Conservation (phyloP, 1,139 yeast genomes). For the Debaryomyces psychrophilus region DNA sequence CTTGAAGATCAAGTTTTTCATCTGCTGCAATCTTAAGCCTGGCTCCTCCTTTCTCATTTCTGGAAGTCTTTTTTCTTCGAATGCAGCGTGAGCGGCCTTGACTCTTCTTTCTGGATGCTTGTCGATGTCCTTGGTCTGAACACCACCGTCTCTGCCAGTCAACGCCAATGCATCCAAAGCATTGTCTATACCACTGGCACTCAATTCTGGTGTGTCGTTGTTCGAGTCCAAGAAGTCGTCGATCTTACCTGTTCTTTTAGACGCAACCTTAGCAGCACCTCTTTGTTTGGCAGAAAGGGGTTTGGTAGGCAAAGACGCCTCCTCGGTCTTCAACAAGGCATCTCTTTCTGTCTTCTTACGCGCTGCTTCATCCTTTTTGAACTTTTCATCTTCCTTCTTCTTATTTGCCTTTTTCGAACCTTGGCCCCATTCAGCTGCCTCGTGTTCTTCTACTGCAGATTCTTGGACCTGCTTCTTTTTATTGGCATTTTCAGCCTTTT, state of each 20-base stretch:
- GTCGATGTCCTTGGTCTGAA: conserved; percentile 66
- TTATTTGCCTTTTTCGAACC: conserved; percentile 73
- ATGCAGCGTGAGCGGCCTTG: conserved; percentile 78
- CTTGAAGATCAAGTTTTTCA: conserved; percentile 72
- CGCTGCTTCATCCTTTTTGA: conserved; percentile 65
- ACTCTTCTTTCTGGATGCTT: conserved; percentile 89
- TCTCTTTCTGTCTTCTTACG: conserved; percentile 69
- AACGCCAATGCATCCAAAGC: conserved; percentile 79
- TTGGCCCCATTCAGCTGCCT: conserved; percentile 68
- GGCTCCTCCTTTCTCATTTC: conserved; percentile 76
- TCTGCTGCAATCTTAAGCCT: conserved; percentile 78
- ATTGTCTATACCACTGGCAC: conserved; percentile 75
- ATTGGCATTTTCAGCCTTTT: conserved; percentile 68
- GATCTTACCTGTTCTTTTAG: conserved; percentile 63
- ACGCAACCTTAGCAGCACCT: conserved; percentile 73
- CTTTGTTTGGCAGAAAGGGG: conserved; percentile 57
- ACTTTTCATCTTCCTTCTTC: conserved; percentile 67
- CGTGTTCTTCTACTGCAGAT: conserved; percentile 53
- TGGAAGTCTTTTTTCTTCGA: conserved; percentile 72
- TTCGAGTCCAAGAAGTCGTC: conserved; percentile 62
- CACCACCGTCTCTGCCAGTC: conserved; percentile 58
- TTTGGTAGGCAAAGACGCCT: conserved; percentile 61
- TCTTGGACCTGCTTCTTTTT: conserved; percentile 60
- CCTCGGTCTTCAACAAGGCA: conserved; percentile 63
- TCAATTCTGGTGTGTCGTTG: conserved; percentile 54